A percentile compares a stretch with the other conserved stretches of the same genome.
Evolutionary conservation across 805 yeast species (phyloP).

Genomic region (Barnettozyma wickerhamii): DNA sequence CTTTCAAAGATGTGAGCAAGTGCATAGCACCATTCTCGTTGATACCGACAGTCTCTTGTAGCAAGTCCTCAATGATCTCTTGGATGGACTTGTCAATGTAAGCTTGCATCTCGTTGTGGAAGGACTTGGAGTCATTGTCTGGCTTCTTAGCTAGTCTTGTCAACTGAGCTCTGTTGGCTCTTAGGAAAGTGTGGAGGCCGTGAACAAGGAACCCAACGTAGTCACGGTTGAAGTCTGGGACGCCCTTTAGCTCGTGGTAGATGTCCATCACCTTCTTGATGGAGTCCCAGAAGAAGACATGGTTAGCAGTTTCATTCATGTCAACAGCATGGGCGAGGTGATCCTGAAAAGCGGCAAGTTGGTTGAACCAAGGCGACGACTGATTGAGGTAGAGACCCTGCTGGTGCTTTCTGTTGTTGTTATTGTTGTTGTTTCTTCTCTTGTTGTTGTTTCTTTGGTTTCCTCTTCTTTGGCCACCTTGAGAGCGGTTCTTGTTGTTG

Average conservation of each 20-base stretch:
- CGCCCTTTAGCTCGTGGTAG: slow-evolving; percentile 41
- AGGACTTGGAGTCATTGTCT: slow-evolving; percentile 56
- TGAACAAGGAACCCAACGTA: slow-evolving; percentile 48
- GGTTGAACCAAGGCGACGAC: slow-evolving; percentile 44
- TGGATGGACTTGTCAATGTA: slow-evolving; percentile 46
- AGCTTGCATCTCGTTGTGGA: slow-evolving; percentile 48
- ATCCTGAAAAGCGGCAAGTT: slow-evolving; percentile 50
- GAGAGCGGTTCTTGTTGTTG: neutral
- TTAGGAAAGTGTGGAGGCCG: slow-evolving; percentile 48
- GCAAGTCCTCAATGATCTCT: slow-evolving; percentile 46
- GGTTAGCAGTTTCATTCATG: slow-evolving; percentile 34
- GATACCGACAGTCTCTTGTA: slow-evolving; percentile 38
- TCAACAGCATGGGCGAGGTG: slow-evolving; percentile 34
- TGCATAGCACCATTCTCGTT: slow-evolving; percentile 55
- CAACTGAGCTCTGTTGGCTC: slow-evolving; percentile 51
- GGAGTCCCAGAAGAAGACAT: slow-evolving; percentile 48
- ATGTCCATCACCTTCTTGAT: slow-evolving; percentile 46
- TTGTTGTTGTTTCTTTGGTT: slow-evolving; percentile 1
- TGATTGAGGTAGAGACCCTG: slow-evolving; percentile 23
- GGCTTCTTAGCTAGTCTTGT: slow-evolving; percentile 54
- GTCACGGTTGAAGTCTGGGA: slow-evolving; percentile 43
- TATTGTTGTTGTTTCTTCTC: slow-evolving; percentile 5
- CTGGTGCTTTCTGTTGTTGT: slow-evolving; percentile 10
- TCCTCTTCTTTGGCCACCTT: neutral
- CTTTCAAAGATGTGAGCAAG: slow-evolving; percentile 54